A percentile compares a stretch with the other conserved stretches of the same genome.
phyloP scores from a whole-genome alignment of 139 green algal species.

The Volvox reticuliferus region DNA sequence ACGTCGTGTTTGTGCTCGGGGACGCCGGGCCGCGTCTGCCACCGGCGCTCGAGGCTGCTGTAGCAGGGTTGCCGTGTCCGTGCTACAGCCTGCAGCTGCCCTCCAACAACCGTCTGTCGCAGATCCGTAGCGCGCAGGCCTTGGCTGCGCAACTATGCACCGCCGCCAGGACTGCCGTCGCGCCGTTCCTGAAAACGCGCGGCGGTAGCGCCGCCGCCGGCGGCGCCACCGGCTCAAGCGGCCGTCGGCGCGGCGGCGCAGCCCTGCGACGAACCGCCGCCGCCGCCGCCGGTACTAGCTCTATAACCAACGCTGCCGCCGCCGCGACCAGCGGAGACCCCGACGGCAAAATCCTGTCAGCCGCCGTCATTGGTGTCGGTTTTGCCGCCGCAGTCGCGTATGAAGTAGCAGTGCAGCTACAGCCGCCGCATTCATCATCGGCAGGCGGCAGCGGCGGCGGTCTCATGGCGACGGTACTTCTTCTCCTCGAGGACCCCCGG shows the following conservation, averaged over 20 bases:
- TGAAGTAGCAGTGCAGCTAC: slow-evolving; percentile 79
- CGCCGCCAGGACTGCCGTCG: not conserved
- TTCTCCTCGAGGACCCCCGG: slow-evolving; percentile 60
- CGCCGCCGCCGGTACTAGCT: too few species aligned
- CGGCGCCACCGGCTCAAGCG: not conserved
- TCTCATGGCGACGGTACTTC: slow-evolving; percentile 43
- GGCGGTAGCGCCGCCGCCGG: not conserved
- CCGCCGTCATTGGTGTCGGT: slow-evolving; percentile 72
- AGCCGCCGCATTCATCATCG: not conserved
- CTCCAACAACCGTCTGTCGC: not conserved
- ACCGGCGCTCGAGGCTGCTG: slow-evolving; percentile 39
- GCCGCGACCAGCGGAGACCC: not conserved
- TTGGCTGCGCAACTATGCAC: not conserved
- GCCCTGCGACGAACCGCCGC: not conserved
- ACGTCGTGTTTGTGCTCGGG: slow-evolving; percentile 23
- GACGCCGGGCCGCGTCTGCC: slow-evolving; percentile 49
- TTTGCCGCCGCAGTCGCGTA: slow-evolving; percentile 74
- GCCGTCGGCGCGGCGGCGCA: not conserved
- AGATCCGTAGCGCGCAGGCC: slow-evolving; percentile 24
- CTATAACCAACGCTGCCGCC: too few species aligned
- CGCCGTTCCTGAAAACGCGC: not conserved
- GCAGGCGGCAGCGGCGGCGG: not conserved
- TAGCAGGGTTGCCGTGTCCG: slow-evolving; percentile 38
- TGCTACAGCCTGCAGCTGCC: slow-evolving; percentile 48
- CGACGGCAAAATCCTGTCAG: not conserved